Base-by-base conservation (phyloP, 148 eudicot species). In the Drosera capensis region DNA sequence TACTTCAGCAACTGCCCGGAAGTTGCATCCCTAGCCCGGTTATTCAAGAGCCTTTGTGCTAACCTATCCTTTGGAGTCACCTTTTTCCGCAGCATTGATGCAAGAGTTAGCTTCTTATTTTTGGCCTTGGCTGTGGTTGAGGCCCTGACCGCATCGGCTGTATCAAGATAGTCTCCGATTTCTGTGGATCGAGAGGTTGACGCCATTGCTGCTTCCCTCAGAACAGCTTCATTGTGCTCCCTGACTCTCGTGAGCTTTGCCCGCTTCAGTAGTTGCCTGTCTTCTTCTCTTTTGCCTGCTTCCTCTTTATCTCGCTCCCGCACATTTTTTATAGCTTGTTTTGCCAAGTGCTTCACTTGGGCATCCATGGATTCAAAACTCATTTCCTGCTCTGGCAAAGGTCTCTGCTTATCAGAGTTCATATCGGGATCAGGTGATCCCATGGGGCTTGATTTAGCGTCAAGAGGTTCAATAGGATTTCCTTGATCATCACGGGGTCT, bases 11-110 rank as follows among this genome's bases (percentile, higher is more conserved):
- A 58, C 66, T 79, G 92, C 50, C 73, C 70, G 25, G 57, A 46
- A 15, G 76, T 82, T 29, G 70, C 68, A 58, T 83, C 78, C 55
- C 68, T 66, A 8, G 64, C 79, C 22, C 71, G 76, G 37, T 66
- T 23, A 49, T 49, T 75, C 65, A 72, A 54, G 3, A 90, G 71
- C 71, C 71, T 84, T 59, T 68, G 75, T 52, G 75, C 73, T 52
- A 84, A 63, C 66, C 97, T 68, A 66, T 73, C 85, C 62, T 78
- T 88, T 2, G 79, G 22, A 16, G 84, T 80, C 42, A 69, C 95
- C 68, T 84, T 88, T 82, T 69, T 80, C 29, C 67, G 72, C 68
- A 88, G 56, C 97, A 88, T 88, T n/a, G 94, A 75, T 29, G 95
- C 81, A 24, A 88, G 78, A 14, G 82, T 73, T 11, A 62, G 62